Evolutionary conservation across 1,284 basidiomycete genomes (phyloP), one percentile per base, ranked within the genome.

Genomic region (Ustilago xerochloae): DNA sequence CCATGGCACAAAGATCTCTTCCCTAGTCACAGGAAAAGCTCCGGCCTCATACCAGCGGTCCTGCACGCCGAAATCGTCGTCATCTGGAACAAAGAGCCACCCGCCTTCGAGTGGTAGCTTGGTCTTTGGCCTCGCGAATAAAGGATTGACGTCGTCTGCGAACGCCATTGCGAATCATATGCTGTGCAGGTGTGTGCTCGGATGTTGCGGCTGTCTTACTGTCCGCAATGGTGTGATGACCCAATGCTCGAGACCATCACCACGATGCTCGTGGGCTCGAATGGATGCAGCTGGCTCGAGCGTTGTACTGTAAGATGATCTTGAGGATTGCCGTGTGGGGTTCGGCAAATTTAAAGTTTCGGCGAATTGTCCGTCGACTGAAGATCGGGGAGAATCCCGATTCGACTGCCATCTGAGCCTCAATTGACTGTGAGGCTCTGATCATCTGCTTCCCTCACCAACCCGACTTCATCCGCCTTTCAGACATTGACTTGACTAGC

Each of bases 1-100:
- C 46, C 46, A 74, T 2, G 74, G 74, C 2, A 74, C 71, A 8
- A 45, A 13, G 33, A 77, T 77, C n/a, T n/a, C n/a, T n/a, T n/a
- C n/a, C n/a, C n/a, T 5, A 22, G n/a, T 0, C 24, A 9, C n/a
- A 26, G 5, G 6, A 16, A 35, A 6, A n/a, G 6, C 6, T 35
- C 35, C 49, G 9, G 41, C 15, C 9, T 39, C 18, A 29, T 62
- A 53, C 71, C 74, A 77, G 16, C 53, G n/a, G 16, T 64, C 46
- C 12, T 45, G 22, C 7, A 64, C 18, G 1, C 71, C 70, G 28
- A 46, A n/a, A 33, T 74, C 57, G 20, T 74, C 52, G n/a, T 70
- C 51, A 33, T 77, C 74, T 22, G 63, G 36, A 13, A 57, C 57
- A 22, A 65, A 75, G 18, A 51, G 8, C 74, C 74, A 76, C 6